Percentiles rank a stretch among this genome's conserved stretches.
These are phyloP conservation scores for Fusarium tricinctum DNA, from an alignment of 2,329 filamentous ascomycete species.

Conservation along the genomic window DNA sequence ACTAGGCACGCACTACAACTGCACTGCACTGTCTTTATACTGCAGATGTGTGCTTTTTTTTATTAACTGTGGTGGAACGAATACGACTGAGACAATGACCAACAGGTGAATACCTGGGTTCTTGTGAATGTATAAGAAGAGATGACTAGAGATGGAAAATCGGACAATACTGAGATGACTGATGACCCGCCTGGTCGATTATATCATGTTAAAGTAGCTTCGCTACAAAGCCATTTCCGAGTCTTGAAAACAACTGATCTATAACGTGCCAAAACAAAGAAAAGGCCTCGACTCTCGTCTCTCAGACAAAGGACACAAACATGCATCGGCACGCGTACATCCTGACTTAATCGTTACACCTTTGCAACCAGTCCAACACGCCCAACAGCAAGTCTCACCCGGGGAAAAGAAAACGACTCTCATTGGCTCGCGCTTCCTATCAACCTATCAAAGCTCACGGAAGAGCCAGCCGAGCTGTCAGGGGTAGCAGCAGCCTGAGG, in stretches of 20 bases:
- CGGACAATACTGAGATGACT: no score
- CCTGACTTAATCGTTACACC: neutral
- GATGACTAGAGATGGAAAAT: no score
- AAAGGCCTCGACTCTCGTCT: neutral
- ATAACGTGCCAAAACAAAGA: no score
- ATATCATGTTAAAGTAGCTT: no score
- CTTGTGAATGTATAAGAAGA: no score
- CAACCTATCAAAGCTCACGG: neutral
- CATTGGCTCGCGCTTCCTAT: neutral
- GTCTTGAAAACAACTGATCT: no score
- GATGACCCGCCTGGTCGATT: no score
- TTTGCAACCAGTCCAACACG: neutral
- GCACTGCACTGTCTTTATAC: neutral
- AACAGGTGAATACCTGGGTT: neutral
- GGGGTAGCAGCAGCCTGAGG: no score
- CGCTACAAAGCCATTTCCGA: no score
- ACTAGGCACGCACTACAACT: neutral
- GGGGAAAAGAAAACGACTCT: neutral
- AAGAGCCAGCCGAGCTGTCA: neutral
- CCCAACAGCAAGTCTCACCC: no score
- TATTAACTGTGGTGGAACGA: neutral
- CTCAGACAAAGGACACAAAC: neutral
- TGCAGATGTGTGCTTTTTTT: neutral
- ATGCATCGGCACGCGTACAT: no score
- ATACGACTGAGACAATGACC: neutral